Evolutionary conservation across 2,329 filamentous ascomycete genomes (phyloP), one percentile per base, ranked within the genome.

Genomic region (Elsinoe arachidis): DNA sequence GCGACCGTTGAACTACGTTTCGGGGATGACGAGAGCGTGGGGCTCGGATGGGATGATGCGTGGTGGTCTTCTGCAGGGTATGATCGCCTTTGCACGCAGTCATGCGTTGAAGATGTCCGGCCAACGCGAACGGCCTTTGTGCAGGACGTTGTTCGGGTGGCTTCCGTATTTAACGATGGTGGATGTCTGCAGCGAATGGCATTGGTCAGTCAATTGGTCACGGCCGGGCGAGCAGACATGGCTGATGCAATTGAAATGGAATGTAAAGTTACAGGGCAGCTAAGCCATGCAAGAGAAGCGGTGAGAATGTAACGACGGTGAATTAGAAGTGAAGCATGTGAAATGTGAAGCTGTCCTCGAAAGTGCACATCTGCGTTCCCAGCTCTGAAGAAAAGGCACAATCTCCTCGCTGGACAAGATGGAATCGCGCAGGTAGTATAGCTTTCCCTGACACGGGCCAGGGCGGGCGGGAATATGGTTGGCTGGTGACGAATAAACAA

Each of bases 51-150:
- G 35, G 11, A 34, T n/a, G 19, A 26, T 30, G 41, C 21, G 43
- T 47, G 46, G 37, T 33, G 44, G 37, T 38, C 26, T 38, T 33
- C 38, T 46, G 54, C 39, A 37, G 38, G 39, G 43, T 14, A 35
- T 38, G 54, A 23, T 46, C 43, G 11, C 38, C 35, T 19, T 46
- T 9, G 26, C 54, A n/a, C 39, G 39, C 30, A 43, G 19, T 46
- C 54, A 56, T 35, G 33, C 54, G 54, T 56, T 56, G 54, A 10
- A 56, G 41, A 56, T 56, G 41, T 43, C 54, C 26, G 54, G 54
- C 54, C 54, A 56, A 56, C 54, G n/a, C 19, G 33, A 53, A 37
- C 49, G 26, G 49, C 21, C 33, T 39, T 26, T 15, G 34, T 35
- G 49, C 33, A 53, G 26, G 49, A 53, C 49, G 49, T 53, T 53